Percentiles rank a stretch among this genome's conserved stretches.
Conservation (phyloP, 2,329 filamentous ascomycete species). For the Colletotrichum magnum region DNA sequence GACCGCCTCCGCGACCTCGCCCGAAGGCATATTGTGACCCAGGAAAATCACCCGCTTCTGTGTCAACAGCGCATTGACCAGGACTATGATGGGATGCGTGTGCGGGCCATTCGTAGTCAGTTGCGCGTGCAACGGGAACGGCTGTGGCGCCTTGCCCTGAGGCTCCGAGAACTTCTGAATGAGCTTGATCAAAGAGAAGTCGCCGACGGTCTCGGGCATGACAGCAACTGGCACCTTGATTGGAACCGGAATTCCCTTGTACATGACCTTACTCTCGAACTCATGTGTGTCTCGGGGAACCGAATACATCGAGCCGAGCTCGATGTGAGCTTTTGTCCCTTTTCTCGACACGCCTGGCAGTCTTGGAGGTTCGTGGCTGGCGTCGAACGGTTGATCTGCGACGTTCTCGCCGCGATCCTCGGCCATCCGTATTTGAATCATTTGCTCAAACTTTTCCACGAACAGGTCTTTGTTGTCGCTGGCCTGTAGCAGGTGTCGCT, state of each 20-base stretch:
- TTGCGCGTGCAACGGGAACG: slow-evolving; percentile 90
- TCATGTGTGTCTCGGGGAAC: slow-evolving; percentile 96
- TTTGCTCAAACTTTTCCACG: slow-evolving; percentile 95
- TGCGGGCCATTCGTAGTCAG: slow-evolving; percentile 90
- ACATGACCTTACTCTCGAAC: slow-evolving; percentile 94
- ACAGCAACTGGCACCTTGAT: slow-evolving; percentile 96
- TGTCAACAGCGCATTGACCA: slow-evolving; percentile 94
- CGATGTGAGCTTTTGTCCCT: slow-evolving; percentile 74
- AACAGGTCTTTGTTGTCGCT: slow-evolving; percentile 97
- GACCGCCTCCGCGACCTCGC: slow-evolving; percentile 97
- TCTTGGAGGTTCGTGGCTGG: slow-evolving; percentile 63
- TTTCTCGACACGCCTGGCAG: slow-evolving; percentile 68
- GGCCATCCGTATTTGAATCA: slow-evolving; percentile 86
- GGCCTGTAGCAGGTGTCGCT: slow-evolving; percentile 87
- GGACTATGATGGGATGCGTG: slow-evolving; percentile 94
- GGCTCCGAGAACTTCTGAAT: slow-evolving; percentile 93
- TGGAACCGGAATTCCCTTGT: slow-evolving; percentile 96
- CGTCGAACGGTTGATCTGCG: slow-evolving; percentile 60
- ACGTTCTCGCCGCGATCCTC: slow-evolving; percentile 69
- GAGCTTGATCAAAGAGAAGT: slow-evolving; percentile 97
- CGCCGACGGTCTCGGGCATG: slow-evolving; percentile 95
- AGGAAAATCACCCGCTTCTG: slow-evolving; percentile 98
- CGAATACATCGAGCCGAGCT: slow-evolving; percentile 73
- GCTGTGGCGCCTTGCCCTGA: slow-evolving; percentile 85
- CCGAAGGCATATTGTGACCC: slow-evolving; percentile 94